phyloP scores from a whole-genome alignment of 441 rosid species.

The Dalechampia spathulata region DNA sequence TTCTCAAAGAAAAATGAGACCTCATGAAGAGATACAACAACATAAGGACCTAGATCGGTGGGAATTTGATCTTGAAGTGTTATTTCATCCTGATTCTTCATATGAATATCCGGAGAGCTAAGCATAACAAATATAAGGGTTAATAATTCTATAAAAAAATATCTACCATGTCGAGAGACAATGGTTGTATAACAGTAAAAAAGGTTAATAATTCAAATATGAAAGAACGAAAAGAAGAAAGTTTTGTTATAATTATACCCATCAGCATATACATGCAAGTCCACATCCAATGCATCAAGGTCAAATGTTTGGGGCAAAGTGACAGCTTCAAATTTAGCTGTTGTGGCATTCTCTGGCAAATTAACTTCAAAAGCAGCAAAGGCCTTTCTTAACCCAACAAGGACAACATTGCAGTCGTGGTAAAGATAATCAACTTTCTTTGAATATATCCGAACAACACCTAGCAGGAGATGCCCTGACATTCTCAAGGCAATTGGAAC shows the following conservation, averaged over 20 bases:
- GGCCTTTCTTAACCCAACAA: slow-evolving; percentile 45
- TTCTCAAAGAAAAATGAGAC: slow-evolving; percentile 18
- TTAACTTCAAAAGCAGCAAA: slow-evolving; percentile 37
- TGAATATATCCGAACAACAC: slow-evolving; percentile 80
- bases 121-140: too few relatives aligned
- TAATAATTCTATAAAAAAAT: too few relatives aligned
- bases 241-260: slow-evolving; percentile 22
- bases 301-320: slow-evolving; percentile 63
- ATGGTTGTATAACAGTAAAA: too few relatives aligned
- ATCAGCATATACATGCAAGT: slow-evolving; percentile 24
- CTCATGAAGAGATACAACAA: slow-evolving; percentile 63
- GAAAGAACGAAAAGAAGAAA: neutral
- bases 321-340: slow-evolving; percentile 59
- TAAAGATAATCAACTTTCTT: slow-evolving; percentile 83
- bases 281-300: slow-evolving; percentile 60
- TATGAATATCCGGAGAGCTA: slow-evolving; percentile 49
- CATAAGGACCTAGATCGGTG: slow-evolving; percentile 45
- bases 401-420: slow-evolving; percentile 49
- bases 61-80: slow-evolving; percentile 79
- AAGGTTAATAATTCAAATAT: neutral
- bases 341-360: slow-evolving; percentile 63
- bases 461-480: slow-evolving; percentile 79
- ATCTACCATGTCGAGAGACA: neutral
- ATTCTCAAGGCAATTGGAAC: slow-evolving; percentile 75
- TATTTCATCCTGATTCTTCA: slow-evolving; percentile 49